Percentiles rank a stretch among this genome's conserved stretches.
phyloP scores from a whole-genome alignment of 805 yeast species.

The Scheffersomyces lignosus region DNA sequence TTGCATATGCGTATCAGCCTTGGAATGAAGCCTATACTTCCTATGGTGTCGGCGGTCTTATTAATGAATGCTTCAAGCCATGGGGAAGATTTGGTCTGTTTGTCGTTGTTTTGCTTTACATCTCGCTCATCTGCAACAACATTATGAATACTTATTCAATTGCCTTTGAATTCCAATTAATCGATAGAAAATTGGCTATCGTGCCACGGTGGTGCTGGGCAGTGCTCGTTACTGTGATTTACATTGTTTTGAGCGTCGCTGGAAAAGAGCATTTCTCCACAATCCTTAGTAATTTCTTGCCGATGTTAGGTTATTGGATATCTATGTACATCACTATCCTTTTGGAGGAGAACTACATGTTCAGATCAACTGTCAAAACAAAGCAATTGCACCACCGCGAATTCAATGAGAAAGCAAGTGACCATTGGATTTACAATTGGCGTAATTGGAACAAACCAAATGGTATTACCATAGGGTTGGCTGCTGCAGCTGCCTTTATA shows the following conservation, averaged over 20 bases:
- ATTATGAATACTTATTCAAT: conserved; percentile 80
- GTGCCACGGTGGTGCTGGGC: conserved; percentile 82
- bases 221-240: conserved; percentile 58
- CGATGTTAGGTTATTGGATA: conserved; percentile 92
- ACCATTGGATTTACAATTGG: conserved; percentile 27
- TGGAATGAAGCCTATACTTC: conserved; percentile 58
- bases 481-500: conserved; percentile 12
- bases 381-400: conserved; percentile 8
- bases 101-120: conserved; percentile 63
- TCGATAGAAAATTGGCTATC: conserved; percentile 51
- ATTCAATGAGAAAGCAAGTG: conserved; percentile 5
- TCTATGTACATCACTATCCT: conserved; percentile 74
- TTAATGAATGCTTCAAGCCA: conserved; percentile 59
- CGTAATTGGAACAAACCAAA: conserved; percentile 26
- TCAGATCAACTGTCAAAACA: conserved; percentile 39
- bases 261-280: conserved; percentile 73
- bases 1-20: conserved; percentile 55
- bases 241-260: conserved; percentile 68
- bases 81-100: conserved; percentile 86
- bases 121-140: conserved; percentile 80
- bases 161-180: conserved; percentile 73
- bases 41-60: conserved; percentile 75
- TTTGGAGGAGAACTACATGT: conserved; percentile 69
- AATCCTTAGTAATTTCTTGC: conserved; percentile 77
- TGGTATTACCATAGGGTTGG: conserved; percentile 20